These are phyloP conservation scores for Endocladia muricata DNA, from an alignment of 31 red algal genomes.

Conservation along the genomic window DNA sequence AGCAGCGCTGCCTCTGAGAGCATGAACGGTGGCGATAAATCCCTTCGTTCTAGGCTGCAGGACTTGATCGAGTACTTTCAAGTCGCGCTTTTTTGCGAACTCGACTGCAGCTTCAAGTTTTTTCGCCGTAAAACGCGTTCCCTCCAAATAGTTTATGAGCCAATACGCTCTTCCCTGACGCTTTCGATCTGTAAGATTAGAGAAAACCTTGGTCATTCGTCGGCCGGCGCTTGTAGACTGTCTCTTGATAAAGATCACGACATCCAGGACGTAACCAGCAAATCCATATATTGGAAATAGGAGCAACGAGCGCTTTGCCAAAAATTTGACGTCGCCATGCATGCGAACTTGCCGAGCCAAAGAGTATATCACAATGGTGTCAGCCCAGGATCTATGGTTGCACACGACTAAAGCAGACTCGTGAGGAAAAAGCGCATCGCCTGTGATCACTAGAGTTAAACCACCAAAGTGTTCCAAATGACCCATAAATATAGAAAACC, in stretches of 20 bases:
- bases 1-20: slow-evolving; percentile 34
- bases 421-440: slow-evolving; percentile 58
- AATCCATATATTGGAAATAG: slow-evolving; percentile 84
- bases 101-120: slow-evolving; percentile 67
- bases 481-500: slow-evolving; percentile 83
- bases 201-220: slow-evolving; percentile 44
- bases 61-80: slow-evolving; percentile 68
- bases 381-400: slow-evolving; percentile 91
- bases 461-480: slow-evolving; percentile 80
- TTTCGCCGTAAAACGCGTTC: slow-evolving; percentile 67
- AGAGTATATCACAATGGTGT: slow-evolving; percentile 83
- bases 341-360: slow-evolving; percentile 78
- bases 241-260: slow-evolving; percentile 86
- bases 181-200: slow-evolving; percentile 50
- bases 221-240: slow-evolving; percentile 62
- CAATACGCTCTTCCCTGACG: slow-evolving; percentile 67
- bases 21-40: slow-evolving; percentile 64
- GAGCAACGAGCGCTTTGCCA: slow-evolving; percentile 85
- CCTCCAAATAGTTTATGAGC: slow-evolving; percentile 90
- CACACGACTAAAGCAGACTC: slow-evolving; percentile 77
- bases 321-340: slow-evolving; percentile 92
- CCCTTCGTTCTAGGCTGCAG: slow-evolving; percentile 84
- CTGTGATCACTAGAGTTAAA: slow-evolving; percentile 69
- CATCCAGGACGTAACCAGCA: slow-evolving; percentile 77
- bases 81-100: slow-evolving; percentile 76